Evolutionary conservation across 768 basidiomycete genomes (phyloP), one percentile per base, ranked within the genome.

Genomic region (Tricholoma saponaceum): DNA sequence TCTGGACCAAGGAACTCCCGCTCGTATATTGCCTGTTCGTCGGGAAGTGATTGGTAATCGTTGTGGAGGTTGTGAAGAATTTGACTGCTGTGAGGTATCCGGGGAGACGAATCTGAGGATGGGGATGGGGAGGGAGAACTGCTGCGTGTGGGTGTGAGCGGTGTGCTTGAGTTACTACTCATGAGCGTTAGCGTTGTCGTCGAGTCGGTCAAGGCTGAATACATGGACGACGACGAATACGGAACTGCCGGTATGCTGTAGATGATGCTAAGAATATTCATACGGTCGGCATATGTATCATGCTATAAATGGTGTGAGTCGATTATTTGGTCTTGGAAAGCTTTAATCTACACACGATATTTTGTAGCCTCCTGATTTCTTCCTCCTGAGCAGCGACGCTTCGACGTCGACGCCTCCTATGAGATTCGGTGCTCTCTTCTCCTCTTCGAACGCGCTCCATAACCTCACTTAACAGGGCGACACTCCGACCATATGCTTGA

Each of bases 241-340:
- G 87, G 87, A 44, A 84, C 81, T 44, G 88, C 81, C 23, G 89
- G 89, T 70, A 94, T 92, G 70, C 85, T 88, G 76, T 94, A 94
- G 60, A 93, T 92, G 62, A 91, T 80, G 64, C 89, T 90, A 55
- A 96, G 81, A 67, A 95, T 94, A 66, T 90, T 89, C 89, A 96
- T 93, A 52, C 94, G 84, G 71, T 96, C 92, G 58, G 90, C 92
- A 70, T 96, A 96, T 8, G 94, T 95, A 71, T 96, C 94, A 68
- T 95, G 94, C 93, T 95, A 69, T 52, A 39, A 44, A 46, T 20
- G 57, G 58, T 55, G 60, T 58, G 54, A 23, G 16, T 61, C 28
- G 25, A 58, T 35, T 22, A 47, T 57, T 41, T n/a, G 49, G 30
- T 18, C 14, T 47, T 53, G 30, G 59, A 30, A 28, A 37, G 41